phyloP scores from a whole-genome alignment of 306 rosid genomes.

The Psophocarpus tetragonolobus region DNA sequence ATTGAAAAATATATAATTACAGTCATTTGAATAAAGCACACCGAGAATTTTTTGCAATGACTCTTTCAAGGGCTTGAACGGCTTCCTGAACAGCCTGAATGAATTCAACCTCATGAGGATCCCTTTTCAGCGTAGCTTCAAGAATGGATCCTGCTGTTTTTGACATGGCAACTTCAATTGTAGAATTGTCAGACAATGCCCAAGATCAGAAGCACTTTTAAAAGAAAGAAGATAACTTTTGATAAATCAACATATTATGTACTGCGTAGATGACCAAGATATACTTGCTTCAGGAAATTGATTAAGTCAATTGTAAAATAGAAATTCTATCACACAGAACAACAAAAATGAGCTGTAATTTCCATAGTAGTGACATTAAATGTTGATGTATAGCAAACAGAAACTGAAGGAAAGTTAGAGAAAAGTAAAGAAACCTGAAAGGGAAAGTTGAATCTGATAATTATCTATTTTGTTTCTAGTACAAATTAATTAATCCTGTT shows the following conservation, averaged over 20 bases:
- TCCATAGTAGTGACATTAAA: neutral
- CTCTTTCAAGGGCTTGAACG: slow-evolving; percentile 94
- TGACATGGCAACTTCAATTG: slow-evolving; percentile 79
- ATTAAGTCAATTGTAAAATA: slow-evolving; percentile 13
- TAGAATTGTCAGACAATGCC: slow-evolving; percentile 41
- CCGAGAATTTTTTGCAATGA: slow-evolving; percentile 92
- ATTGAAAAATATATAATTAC: slow-evolving; percentile 5
- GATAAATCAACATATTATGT: slow-evolving; percentile 1
- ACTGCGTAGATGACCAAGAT: slow-evolving; percentile 8
- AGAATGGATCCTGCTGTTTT: slow-evolving; percentile 94
- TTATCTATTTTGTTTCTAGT: neutral
- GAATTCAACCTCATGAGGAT: slow-evolving; percentile 90
- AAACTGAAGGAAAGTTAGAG: neutral
- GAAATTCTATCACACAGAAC: slow-evolving; percentile 25
- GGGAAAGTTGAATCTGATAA: neutral
- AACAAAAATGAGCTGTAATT: slow-evolving; percentile 12
- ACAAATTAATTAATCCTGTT: neutral
- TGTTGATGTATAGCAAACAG: neutral
- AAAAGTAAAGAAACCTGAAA: neutral
- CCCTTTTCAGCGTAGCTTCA: slow-evolving; percentile 92
- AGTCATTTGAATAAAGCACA: slow-evolving; percentile 49
- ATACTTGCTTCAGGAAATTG: slow-evolving; percentile 12
- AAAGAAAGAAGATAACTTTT: slow-evolving; percentile 4
- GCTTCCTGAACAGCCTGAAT: slow-evolving; percentile 85
- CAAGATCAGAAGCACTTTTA: slow-evolving; percentile 31